Conservation (phyloP, 306 rosid species). For the Corylus heterophylla region DNA sequence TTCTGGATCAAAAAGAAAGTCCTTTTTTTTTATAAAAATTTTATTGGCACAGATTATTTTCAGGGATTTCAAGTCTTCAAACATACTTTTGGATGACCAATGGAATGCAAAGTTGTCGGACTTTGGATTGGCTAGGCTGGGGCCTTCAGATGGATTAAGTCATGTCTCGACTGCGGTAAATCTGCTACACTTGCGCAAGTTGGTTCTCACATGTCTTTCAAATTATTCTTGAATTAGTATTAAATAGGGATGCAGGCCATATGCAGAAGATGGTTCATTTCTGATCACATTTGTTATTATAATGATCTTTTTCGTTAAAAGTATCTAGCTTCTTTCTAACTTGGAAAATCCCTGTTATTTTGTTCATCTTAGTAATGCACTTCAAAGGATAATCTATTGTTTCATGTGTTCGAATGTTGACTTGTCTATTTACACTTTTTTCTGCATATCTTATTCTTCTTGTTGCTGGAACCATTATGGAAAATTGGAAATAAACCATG, state of each 20-base stretch:
- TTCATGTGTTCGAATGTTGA: neutral
- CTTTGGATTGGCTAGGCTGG: constrained; percentile 59
- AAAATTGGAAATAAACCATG: neutral
- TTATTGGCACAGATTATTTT: constrained; percentile 49
- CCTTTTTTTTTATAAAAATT: neutral
- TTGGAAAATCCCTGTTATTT: neutral
- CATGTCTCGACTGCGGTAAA: constrained; percentile 61
- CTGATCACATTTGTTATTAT: neutral
- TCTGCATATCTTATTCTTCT: neutral
- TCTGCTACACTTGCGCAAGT: neutral
- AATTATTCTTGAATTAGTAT: neutral
- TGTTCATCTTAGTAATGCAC: neutral
- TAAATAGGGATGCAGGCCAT: neutral
- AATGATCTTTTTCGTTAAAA: neutral
- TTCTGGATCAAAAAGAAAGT: neutral
- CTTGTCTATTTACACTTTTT: neutral
- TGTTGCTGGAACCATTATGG: neutral
- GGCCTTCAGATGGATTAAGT: constrained; percentile 58
- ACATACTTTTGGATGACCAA: constrained; percentile 54
- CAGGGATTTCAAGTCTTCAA: constrained; percentile 66
- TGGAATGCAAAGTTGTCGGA: constrained; percentile 65
- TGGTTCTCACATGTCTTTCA: neutral
- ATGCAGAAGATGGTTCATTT: neutral
- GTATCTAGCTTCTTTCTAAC: neutral
- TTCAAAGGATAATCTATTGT: neutral